Base-by-base conservation (phyloP, 2,329 filamentous ascomycete species). In the Neopestalotiopsis rosae region DNA sequence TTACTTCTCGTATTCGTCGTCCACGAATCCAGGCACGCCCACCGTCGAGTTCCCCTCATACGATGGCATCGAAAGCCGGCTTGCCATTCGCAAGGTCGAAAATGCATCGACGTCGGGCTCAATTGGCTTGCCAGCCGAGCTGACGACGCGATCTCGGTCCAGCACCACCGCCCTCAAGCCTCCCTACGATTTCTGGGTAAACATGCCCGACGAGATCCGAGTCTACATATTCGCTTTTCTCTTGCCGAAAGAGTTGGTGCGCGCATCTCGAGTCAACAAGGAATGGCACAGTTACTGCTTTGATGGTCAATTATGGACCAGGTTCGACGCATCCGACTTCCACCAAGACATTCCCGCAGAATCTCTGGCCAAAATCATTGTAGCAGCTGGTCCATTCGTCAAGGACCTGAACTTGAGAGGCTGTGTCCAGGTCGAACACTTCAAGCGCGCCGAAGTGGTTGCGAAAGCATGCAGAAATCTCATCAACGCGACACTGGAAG, bases 301-400 rank as follows among this genome's bases (percentile, higher is more conserved):
- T 75, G 95, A 99, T 79, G 96, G 96, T 1, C 96, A 99, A 81
- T 83, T 98, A 17, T 99, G 96, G 96, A 91, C 90, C 3, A 89
- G 88, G 57, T 87, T 98, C 63, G 94, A 98, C 78, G 90, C 93
- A 1, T 91, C 94, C 7, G 90, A 93, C 64, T 98, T 95, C 80
- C 98, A 98, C 78, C 89, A 88, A 72, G 89, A 94, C 66, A 98
- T 98, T 72, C 92, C 95, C 0, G 93, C 92, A 28, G 90, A 93
- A 71, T 93, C 93, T 0, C 83, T 99, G 62, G 89, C 94, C 68
- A 94, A 92, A 76, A 94, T 98, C 71, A 94, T 98, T 76, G 89
- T 90, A 1, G 87, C 90, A 3, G 94, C 94, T 1, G 96, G 95
- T 0, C 94, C 95, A 0, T 99, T 98, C 75, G 90, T 98, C 67